A percentile compares a stretch with the other conserved stretches of the same genome.
Evolutionary conservation across 805 yeast genomes (phyloP).

Genomic region (Saturnispora hagleri): DNA sequence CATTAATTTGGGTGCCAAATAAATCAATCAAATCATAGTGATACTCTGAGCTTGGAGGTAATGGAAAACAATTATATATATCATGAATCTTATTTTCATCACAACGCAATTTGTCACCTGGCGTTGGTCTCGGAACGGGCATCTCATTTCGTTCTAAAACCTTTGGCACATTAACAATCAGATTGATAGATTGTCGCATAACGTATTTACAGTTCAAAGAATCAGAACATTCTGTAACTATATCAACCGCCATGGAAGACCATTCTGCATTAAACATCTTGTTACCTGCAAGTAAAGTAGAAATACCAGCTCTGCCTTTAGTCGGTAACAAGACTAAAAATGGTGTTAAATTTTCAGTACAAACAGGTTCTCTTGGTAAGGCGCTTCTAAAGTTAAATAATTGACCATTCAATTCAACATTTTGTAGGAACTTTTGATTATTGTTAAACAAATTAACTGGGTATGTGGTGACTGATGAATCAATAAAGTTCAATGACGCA

Average conservation of each 20-base stretch:
- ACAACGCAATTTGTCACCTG: slow-evolving; percentile 65
- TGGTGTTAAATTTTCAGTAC: slow-evolving; percentile 95
- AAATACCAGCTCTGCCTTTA: slow-evolving; percentile 81
- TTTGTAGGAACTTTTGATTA: slow-evolving; percentile 14
- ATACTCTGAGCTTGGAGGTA: slow-evolving; percentile 39
- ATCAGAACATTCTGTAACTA: slow-evolving; percentile 44
- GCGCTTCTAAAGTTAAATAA: slow-evolving; percentile 69
- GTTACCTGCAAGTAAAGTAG: slow-evolving; percentile 83
- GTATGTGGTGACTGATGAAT: slow-evolving; percentile 64
- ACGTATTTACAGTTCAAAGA: slow-evolving; percentile 35
- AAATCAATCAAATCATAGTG: slow-evolving; percentile 50
- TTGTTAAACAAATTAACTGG: slow-evolving; percentile 39
- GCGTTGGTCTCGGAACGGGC: slow-evolving; percentile 75
- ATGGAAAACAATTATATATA: slow-evolving; percentile 71
- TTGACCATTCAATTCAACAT: slow-evolving; percentile 28
- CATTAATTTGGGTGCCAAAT: slow-evolving; percentile 60
- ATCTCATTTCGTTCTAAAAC: slow-evolving; percentile 51
- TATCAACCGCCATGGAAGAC: slow-evolving; percentile 89
- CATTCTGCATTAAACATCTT: slow-evolving; percentile 83
- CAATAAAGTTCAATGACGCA: slow-evolving; percentile 87
- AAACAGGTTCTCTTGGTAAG: slow-evolving; percentile 88
- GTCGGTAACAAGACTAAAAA: slow-evolving; percentile 85
- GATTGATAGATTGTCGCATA: slow-evolving; percentile 59
- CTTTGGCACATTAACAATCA: slow-evolving; percentile 63
- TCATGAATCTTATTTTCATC: slow-evolving; percentile 52